Conservation (phyloP, 2,329 filamentous ascomycete genomes). For the Apiospora pterosperma region DNA sequence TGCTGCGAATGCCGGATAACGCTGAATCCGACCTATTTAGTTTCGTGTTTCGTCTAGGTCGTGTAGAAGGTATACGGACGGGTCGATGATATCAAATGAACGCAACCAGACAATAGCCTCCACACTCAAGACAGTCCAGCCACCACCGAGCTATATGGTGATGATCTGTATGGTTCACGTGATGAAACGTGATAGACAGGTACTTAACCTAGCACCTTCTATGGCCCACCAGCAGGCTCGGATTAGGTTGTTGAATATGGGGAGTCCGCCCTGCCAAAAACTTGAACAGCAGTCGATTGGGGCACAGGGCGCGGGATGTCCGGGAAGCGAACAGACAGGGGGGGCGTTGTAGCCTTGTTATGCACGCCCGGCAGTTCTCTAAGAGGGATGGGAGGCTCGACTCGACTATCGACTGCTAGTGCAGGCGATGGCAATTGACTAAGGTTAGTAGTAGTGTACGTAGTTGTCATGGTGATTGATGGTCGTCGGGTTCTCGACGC, state of each 20-base stretch:
- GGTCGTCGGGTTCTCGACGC: no score
- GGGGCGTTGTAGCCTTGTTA: neutral
- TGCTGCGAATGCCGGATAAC: neutral
- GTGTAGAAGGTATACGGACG: no score
- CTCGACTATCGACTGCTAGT: no score
- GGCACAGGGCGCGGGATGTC: neutral
- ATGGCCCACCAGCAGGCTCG: neutral
- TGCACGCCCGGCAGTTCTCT: neutral
- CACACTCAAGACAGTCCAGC: no score
- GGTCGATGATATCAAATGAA: neutral
- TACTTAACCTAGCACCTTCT: neutral
- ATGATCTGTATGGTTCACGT: neutral
- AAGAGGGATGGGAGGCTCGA: no score
- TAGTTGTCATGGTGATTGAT: neutral
- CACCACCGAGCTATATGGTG: no score
- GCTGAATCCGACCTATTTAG: neutral
- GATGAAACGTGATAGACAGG: neutral
- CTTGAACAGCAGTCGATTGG: neutral
- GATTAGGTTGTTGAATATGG: neutral
- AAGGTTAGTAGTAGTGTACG: neutral
- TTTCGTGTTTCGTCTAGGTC: neutral
- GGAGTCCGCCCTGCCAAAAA: neutral
- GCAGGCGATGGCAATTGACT: neutral
- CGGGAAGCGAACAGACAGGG: neutral
- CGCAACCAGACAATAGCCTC: neutral